Evolutionary conservation across 2,329 filamentous ascomycete genomes (phyloP).

Genomic region (Fusarium luffae): DNA sequence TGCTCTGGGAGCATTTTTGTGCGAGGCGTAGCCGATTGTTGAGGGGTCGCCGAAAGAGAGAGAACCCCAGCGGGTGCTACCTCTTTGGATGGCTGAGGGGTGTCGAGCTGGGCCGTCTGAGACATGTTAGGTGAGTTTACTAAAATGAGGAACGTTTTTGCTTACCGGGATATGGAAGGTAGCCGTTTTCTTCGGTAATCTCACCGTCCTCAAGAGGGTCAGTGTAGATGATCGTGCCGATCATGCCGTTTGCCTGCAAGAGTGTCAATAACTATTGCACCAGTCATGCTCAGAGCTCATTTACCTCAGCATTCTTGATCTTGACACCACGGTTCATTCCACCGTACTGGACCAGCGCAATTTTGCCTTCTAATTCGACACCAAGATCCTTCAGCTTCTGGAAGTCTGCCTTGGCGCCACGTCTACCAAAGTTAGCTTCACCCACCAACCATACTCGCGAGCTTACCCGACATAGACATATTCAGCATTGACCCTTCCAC

Average conservation of each 20-base stretch:
- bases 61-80: conserved; percentile 32
- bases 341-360: conserved; percentile 19
- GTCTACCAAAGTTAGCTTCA: not conserved
- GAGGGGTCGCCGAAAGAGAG: conserved; percentile 38
- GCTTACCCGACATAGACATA: conserved; percentile 35
- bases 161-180: conserved; percentile 27
- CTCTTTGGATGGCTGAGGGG: conserved; percentile 34
- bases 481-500: conserved; percentile 19
- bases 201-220: conserved; percentile 26
- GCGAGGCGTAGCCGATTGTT: conserved; percentile 36
- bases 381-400: conserved; percentile 23
- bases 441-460: no score
- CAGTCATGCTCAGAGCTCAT: no score
- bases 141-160: accelerated
- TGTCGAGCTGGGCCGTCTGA: conserved; percentile 32
- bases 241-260: conserved; percentile 28
- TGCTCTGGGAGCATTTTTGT: conserved; percentile 26
- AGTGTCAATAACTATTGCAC: no score
- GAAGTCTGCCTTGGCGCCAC: conserved; percentile 19
- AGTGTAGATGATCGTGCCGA: conserved; percentile 26
- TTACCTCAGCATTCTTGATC: conserved; percentile 34
- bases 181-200: conserved; percentile 30
- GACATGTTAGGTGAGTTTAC: not conserved
- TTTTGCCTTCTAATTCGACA: conserved; percentile 27
- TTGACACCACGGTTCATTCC: conserved; percentile 33